Evolutionary conservation across 192 early-diverging fungal species (phyloP).

Genomic region (Entomortierella parvispora): DNA sequence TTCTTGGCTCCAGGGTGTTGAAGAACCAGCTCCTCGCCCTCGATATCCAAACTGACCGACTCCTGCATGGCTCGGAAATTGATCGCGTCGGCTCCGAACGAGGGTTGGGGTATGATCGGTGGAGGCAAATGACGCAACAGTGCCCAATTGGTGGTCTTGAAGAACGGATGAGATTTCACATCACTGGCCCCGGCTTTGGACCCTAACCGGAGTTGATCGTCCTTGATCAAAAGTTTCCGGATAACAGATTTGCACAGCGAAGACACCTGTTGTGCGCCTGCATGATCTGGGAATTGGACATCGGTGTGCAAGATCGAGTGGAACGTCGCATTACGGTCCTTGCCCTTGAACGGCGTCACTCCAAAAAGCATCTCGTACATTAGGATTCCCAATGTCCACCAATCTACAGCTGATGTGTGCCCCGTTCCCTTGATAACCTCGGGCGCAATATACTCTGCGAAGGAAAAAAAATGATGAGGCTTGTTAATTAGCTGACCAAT

Average conservation of each 20-base stretch:
- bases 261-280: slow-evolving; percentile 40
- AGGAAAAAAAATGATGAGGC: not conserved
- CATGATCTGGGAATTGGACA: slow-evolving; percentile 74
- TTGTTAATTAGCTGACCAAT: slow-evolving; percentile 1
- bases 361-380: slow-evolving; percentile 99
- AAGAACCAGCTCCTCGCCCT: slow-evolving; percentile 63
- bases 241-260: slow-evolving; percentile 79
- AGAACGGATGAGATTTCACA: slow-evolving; percentile 92
- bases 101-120: slow-evolving; percentile 81
- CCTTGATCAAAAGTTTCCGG: slow-evolving; percentile 88
- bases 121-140: slow-evolving; percentile 86
- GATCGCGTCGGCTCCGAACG: slow-evolving; percentile 71
- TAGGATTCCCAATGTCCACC: slow-evolving; percentile 99
- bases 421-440: slow-evolving; percentile 93
- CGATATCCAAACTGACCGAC: slow-evolving; percentile 73
- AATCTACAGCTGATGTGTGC: slow-evolving; percentile 97
- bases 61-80: slow-evolving; percentile 79
- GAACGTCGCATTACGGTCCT: slow-evolving; percentile 92
- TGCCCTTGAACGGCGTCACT: slow-evolving; percentile 96
- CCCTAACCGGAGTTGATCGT: slow-evolving; percentile 90
- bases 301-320: slow-evolving; percentile 89
- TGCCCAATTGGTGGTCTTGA: slow-evolving; percentile 94
- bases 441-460: slow-evolving; percentile 47
- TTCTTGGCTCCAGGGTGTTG: slow-evolving; percentile 54
- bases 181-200: slow-evolving; percentile 92